phyloP scores from a whole-genome alignment of 2,329 filamentous ascomycete species.

The Xylaria sp. region DNA sequence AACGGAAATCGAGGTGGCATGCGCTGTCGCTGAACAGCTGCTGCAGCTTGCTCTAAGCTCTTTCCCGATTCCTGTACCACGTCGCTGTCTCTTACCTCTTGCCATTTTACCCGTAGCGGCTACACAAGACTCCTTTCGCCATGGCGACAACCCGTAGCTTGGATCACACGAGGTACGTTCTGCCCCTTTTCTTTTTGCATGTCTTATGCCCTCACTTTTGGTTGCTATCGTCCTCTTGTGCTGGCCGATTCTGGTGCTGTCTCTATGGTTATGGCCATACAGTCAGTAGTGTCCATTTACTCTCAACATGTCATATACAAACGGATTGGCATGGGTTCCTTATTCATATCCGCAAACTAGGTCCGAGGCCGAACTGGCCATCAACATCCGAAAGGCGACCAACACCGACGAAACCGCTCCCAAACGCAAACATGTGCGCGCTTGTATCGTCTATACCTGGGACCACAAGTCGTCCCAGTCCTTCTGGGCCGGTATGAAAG shows the following conservation, averaged over 20 bases:
- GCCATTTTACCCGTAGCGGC: constrained; percentile 5
- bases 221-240: background rate
- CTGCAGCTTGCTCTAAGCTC: constrained; percentile 24
- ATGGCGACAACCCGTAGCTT: constrained; percentile 44
- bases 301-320: constrained; percentile 24
- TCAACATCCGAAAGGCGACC: constrained; percentile 74
- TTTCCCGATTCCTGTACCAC: constrained; percentile 29
- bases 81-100: constrained; percentile 14
- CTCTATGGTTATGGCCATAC: background rate
- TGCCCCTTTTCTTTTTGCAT: constrained; percentile 10
- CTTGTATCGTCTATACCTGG: constrained; percentile 98
- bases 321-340: constrained; percentile 28
- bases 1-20: constrained; percentile 27
- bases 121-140: constrained; percentile 28
- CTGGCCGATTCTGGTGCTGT: constrained; percentile 3
- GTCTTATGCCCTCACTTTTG: constrained; percentile 3
- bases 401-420: constrained; percentile 71
- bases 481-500: constrained; percentile 99
- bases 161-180: constrained; percentile 44
- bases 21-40: constrained; percentile 32
- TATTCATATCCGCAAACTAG: constrained; percentile 49
- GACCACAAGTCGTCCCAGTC: constrained; percentile 94
- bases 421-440: constrained; percentile 92
- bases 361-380: constrained; percentile 70
- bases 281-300: background rate